Evolutionary conservation across 169 alveolate genomes (phyloP).

Genomic region (Plasmodium coatneyi): DNA sequence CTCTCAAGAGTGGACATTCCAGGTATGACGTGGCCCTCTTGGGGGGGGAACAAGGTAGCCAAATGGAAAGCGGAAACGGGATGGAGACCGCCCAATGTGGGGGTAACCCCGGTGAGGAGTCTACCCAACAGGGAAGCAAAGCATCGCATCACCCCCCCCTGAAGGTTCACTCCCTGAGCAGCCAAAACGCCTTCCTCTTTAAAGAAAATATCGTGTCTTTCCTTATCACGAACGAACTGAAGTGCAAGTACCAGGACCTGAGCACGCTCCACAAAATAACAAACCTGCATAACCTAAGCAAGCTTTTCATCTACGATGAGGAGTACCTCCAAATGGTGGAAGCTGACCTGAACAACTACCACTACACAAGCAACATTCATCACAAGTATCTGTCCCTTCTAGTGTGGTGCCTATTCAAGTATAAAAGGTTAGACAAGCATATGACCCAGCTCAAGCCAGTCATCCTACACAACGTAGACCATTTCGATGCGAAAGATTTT

Average conservation of each 20-base stretch:
- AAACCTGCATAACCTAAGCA: conserved; percentile 23
- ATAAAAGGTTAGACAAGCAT: conserved; percentile 21
- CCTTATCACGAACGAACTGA: conserved; percentile 15
- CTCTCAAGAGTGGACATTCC: conserved; percentile 25
- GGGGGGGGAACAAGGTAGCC: not conserved
- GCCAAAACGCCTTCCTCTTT: conserved; percentile 35
- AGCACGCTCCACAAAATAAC: conserved; percentile 58
- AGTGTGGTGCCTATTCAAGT: conserved; percentile 68
- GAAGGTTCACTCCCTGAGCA: conserved; percentile 6
- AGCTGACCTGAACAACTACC: conserved; percentile 55
- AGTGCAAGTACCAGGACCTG: conserved; percentile 29
- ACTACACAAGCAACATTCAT: conserved; percentile 62
- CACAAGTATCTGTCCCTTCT: conserved; percentile 58
- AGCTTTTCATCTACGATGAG: conserved; percentile 63
- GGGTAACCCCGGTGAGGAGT: not conserved
- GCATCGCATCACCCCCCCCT: not conserved
- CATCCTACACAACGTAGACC: conserved; percentile 13
- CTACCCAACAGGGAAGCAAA: not conserved
- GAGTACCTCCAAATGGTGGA: conserved; percentile 28
- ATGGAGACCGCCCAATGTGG: not conserved
- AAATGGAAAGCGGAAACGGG: not conserved
- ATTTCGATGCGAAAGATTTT: conserved; percentile 54
- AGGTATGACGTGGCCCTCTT: conserved; percentile 6
- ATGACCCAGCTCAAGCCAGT: conserved; percentile 22
- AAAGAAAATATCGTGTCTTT: conserved; percentile 57